phyloP scores from a whole-genome alignment of 345 rosid species.

The Linum usitatissimum region DNA sequence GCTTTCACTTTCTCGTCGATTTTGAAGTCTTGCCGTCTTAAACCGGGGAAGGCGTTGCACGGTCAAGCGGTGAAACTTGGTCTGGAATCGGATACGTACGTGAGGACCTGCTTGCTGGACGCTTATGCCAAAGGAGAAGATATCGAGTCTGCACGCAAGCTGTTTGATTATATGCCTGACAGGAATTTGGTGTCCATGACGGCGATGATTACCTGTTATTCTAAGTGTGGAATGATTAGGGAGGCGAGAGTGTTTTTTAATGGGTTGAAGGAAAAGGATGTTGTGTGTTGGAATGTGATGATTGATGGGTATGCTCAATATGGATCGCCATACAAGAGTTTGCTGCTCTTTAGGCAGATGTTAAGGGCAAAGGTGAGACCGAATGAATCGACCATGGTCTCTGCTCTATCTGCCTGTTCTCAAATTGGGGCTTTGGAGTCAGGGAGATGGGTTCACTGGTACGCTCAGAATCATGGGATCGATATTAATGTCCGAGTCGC shows the following conservation, averaged over 20 bases:
- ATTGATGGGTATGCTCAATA: constrained; percentile 53
- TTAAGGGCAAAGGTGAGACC: constrained; percentile 33
- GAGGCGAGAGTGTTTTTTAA: constrained; percentile 41
- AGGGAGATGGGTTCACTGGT: constrained; percentile 45
- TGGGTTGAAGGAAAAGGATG: constrained; percentile 41
- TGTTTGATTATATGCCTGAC: constrained; percentile 58
- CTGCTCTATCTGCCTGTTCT: constrained; percentile 55
- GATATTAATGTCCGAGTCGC: constrained; percentile 43
- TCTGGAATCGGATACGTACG: constrained; percentile 49
- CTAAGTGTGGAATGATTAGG: constrained; percentile 39
- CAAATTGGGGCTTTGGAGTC: constrained; percentile 52
- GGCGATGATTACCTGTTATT: constrained; percentile 66
- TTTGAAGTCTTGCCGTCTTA: constrained; percentile 45
- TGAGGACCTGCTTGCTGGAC: constrained; percentile 56
- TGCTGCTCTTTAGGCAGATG: constrained; percentile 44
- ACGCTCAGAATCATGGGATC: constrained; percentile 37
- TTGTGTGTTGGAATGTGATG: constrained; percentile 71
- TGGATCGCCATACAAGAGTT: constrained; percentile 35
- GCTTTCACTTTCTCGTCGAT: constrained; percentile 67
- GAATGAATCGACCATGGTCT: constrained; percentile 47
- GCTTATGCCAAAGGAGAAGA: constrained; percentile 54
- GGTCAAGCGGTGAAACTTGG: constrained; percentile 50
- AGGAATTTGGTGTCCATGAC: constrained; percentile 55
- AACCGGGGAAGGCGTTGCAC: constrained; percentile 36
- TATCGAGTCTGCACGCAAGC: constrained; percentile 37